phyloP scores from a whole-genome alignment of 257 asterid species.

The Osmanthus fragrans region DNA sequence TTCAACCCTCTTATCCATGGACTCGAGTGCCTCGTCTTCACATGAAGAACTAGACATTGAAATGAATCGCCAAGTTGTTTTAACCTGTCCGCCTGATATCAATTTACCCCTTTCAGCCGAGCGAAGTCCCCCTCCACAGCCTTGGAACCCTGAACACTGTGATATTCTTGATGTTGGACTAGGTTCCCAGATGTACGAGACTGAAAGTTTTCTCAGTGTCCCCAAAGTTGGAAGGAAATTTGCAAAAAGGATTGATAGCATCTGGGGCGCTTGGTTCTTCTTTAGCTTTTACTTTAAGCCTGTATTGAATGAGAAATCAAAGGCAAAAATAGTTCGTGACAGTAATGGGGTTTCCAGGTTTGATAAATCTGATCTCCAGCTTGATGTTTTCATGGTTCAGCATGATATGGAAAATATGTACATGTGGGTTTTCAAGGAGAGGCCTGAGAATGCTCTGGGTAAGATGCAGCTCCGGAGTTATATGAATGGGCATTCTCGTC shows the following conservation, averaged over 20 bases:
- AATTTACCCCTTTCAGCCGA: background rate
- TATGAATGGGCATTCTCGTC: conserved; percentile 82
- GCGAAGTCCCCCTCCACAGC: background rate
- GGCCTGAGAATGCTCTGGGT: conserved; percentile 79
- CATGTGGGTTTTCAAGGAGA: conserved; percentile 83
- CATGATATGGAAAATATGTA: conserved; percentile 88
- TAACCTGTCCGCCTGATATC: background rate
- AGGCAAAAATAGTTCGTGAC: background rate
- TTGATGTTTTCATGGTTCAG: conserved; percentile 70
- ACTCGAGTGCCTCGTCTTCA: background rate
- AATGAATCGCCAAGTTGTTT: background rate
- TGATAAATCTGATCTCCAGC: conserved; percentile 64
- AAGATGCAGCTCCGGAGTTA: conserved; percentile 81
- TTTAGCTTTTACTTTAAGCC: conserved; percentile 9
- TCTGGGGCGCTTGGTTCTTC: background rate
- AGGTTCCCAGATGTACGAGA: background rate
- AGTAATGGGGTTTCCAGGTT: conserved; percentile 55
- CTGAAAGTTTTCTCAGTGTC: background rate
- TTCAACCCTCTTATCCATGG: background rate
- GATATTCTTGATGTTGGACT: background rate
- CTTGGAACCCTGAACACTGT: background rate
- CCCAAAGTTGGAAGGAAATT: background rate
- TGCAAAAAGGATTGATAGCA: background rate
- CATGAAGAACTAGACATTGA: background rate
- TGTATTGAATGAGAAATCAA: background rate